Evolutionary conservation across 1,139 yeast genomes (phyloP), one percentile per base, ranked within the genome.

Genomic region (Chernovozyma aurita): DNA sequence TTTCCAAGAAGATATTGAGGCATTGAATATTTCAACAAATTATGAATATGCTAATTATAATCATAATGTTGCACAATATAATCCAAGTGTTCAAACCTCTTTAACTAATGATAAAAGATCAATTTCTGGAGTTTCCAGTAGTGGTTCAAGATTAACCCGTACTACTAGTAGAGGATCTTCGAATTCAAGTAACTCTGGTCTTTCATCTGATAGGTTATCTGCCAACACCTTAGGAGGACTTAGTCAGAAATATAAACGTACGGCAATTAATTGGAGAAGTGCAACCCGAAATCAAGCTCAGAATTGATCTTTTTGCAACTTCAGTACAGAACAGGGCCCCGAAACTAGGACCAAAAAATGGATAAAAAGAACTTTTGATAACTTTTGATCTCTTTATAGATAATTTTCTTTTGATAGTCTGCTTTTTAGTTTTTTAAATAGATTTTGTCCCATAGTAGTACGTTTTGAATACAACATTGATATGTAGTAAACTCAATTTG

Each of bases 1-100:
- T 55, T 87, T 86, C 59, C 65, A 67, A 27, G 74, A 67, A 7
- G 96, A 87, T 50, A 79, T 87, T 40, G 69, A 50, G 33, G 47
- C 41, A 17, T 62, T 65, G 56, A 61, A 55, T 50, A 50, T 68
- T 28, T 49, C 57, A 5, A 62, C 70, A 16, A 65, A 62, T 38
- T 57, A 61, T 42, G 67, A 63, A 2, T 42, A 52, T 31, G 36
- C 45, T 22, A 45, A 46, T 12, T 61, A 61, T 45, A 54, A 55
- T 39, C 63, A 57, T 37, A 43, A 40, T 31, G 42, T 50, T 21
- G 29, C 45, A 17, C 57, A 49, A 21, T 43, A 42, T 22, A 49
- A 46, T 21, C 52, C 49, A 24, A 28, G 37, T 18, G 37, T 40
- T 14, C 37, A 34, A n/a, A 35, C 40, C 12, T 38, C 34, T 25